Base-by-base conservation (phyloP, 345 rosid genomes). In the Lepidium sativum region DNA sequence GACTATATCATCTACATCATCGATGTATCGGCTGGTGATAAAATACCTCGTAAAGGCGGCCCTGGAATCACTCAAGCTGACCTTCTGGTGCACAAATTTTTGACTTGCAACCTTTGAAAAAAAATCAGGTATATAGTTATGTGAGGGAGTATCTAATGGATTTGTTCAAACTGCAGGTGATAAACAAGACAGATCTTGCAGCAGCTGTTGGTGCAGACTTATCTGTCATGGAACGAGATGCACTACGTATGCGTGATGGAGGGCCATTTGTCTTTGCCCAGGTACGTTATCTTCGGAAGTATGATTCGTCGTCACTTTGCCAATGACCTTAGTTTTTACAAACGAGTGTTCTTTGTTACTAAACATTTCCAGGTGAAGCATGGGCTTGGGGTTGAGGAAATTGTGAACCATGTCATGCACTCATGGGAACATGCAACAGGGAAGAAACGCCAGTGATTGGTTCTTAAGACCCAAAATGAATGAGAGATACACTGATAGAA, bases 11-110 rank as follows among this genome's bases (percentile, higher is more conserved):
- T 90, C 54, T 94, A 94, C 59, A 88, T 94, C 65, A 94, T 94
- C 7, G 99, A 90, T 74, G 99, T 94, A 15, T 94, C 95, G 7
- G 97, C 68, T 16, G 96, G 97, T 70, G 99, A 94, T 54, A 94
- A 94, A 70, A 94, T 90, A 25, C 99, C 99, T 3, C 85, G 96
- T 44, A 94, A 90, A 77, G 96, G 97, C 31, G 97, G 99, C 67
- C 97, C 97, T 17, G 98, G 99, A 67, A 92, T 92, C 74, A 87
- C 99, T 59, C 97, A 90, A 83, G 97, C 96, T 77, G 92, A 94
- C 78, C 92, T 94, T 66, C 78, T 94, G 68, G 99, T 70, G 1
- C 20, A 3, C 43, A 17, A 40, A 18, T 25, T 57, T 23, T 18
- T 17, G 18, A 37, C 55, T 17, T 29, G 20, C 49, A 8, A 20